phyloP scores from a whole-genome alignment of 345 rosid genomes.

The Populus ilicifolia region DNA sequence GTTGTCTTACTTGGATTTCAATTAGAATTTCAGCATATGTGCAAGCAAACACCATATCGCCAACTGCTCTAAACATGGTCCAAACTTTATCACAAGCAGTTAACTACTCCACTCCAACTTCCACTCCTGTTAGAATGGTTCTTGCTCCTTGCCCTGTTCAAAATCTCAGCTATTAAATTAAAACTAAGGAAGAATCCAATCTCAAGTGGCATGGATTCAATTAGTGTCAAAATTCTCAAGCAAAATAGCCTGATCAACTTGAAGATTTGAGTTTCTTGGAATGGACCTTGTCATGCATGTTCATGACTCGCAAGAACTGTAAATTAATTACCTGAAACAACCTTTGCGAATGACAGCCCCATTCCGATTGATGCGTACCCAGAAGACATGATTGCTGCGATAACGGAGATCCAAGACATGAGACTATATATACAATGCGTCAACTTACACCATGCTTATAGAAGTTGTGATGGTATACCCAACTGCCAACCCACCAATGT shows the following conservation, averaged over 20 bases:
- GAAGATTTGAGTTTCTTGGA: no score
- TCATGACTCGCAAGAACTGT: not conserved
- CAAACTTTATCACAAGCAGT: constrained; percentile 6
- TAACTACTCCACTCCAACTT: constrained; percentile 6
- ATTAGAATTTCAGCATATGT: constrained; percentile 9
- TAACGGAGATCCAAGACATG: constrained; percentile 14
- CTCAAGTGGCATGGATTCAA: no score
- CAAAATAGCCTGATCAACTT: no score
- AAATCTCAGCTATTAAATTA: no score
- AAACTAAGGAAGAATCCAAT: not conserved
- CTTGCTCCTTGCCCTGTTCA: constrained; percentile 16
- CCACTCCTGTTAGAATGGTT: constrained; percentile 7
- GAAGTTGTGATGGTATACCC: constrained; percentile 6
- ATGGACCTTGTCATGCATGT: no score
- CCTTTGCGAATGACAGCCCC: constrained; percentile 11
- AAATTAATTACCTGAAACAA: constrained; percentile 8
- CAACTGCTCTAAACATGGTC: constrained; percentile 16
- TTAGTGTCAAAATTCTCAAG: no score
- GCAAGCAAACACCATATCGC: constrained; percentile 18
- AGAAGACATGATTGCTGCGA: constrained; percentile 15
- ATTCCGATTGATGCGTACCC: constrained; percentile 12
- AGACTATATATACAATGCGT: not conserved
- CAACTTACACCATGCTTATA: constrained; percentile 14
- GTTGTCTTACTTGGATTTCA: constrained; percentile 12
- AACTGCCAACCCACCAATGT: constrained; percentile 3